Conservation (phyloP, 129 eudicot genomes). For the Pulicaria dysenterica region DNA sequence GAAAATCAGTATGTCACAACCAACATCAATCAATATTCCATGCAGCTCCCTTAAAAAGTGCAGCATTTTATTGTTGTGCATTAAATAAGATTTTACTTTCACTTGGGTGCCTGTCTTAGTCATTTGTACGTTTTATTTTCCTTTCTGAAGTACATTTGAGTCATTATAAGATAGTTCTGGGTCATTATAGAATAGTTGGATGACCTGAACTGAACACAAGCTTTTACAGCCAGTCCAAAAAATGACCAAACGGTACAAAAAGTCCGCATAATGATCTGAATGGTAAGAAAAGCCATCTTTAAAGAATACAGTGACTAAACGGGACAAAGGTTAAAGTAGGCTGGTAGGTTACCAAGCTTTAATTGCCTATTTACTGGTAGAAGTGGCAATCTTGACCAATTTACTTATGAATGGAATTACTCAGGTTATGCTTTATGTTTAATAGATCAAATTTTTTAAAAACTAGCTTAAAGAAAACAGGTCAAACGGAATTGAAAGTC, state of each 20-base stretch:
- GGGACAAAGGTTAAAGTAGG: too few relatives aligned
- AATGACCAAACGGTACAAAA: too few relatives aligned
- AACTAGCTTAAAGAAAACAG: not conserved
- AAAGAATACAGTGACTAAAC: too few relatives aligned
- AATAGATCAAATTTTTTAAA: not conserved
- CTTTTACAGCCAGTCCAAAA: too few relatives aligned
- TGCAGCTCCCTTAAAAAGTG: slow-evolving; percentile 22
- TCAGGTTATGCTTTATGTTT: not conserved
- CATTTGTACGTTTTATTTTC: too few relatives aligned
- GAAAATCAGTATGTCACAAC: slow-evolving; percentile 70
- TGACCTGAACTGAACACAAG: too few relatives aligned
- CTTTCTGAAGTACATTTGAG: too few relatives aligned
- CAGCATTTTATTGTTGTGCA: slow-evolving; percentile 2
- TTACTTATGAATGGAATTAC: not conserved
- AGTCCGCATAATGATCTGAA: too few relatives aligned
- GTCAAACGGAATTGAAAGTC: not conserved
- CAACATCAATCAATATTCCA: not conserved
- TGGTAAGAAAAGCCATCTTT: too few relatives aligned
- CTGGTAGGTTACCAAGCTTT: not conserved
- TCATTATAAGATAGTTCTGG: too few relatives aligned
- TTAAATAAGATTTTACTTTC: not conserved
- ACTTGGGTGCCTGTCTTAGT: too few relatives aligned
- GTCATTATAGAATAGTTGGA: too few relatives aligned
- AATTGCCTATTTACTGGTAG: not conserved
- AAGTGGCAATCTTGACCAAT: not conserved